Evolutionary conservation across 176 grass and related monocot species (phyloP), one percentile per base, ranked within the genome.

Genomic region (Raddia distichophylla): DNA sequence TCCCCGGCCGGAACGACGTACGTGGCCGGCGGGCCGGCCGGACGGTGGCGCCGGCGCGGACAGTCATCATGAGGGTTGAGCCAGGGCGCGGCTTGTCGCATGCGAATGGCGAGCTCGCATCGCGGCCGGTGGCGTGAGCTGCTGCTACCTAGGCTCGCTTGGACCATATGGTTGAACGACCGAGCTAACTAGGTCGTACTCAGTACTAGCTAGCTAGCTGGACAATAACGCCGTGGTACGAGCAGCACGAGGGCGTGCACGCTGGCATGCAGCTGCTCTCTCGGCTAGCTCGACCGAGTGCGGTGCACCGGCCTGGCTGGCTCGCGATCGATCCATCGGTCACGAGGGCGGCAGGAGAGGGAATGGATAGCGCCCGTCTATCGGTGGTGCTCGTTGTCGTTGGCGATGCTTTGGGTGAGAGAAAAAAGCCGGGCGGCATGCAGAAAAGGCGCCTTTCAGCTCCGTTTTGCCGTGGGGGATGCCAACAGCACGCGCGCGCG

Each of bases 401-500:
- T 14, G 14, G 27, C 1, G 27, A 27, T 27, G 27, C 27, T 27
- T 27, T 27, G 56, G 75, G 40, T 70, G 15, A 52, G 32, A 18
- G 27, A 27, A 27, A 27, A 70, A 82, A 82, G 59, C 60, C 19
- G 57, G 45, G 54, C 16, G 7, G 48, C 73, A 6, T 16, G 60
- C 84, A 54, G 2, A 5, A 77, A 87, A 64, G 79, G 16, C 10
- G 13, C 22, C 81, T 82, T 87, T 75, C 48, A 15, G 52, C 22
- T 61, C 57, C 73, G 48, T 53, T 65, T 64, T 87, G 86, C 80
- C 73, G 65, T 47, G 73, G 56, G 40, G 47, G 57, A 55, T 9
- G 73, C 46, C 72, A 70, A 52, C 64, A 82, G 65, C 79, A 71
- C 56, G 79, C 85, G 71, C 56, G 79, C 85, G 71, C 71, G 70